Base-by-base conservation (phyloP, 768 basidiomycete species). In the Boletus subparvulus region DNA sequence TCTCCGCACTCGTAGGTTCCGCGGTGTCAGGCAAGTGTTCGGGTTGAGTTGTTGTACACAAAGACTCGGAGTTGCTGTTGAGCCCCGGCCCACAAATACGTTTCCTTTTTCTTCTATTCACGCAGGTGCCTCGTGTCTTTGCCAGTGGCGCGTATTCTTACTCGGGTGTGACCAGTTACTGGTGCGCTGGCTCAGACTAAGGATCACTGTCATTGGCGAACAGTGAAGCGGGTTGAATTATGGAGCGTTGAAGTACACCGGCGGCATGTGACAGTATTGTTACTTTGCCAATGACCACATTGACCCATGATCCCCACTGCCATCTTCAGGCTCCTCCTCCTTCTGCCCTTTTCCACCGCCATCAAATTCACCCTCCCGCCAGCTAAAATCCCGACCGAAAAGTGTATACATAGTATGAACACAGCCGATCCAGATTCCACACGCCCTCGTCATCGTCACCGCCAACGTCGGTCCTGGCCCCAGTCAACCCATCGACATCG, bases 401-500 rank as follows among this genome's bases (percentile, higher is more conserved):
- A 93, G 74, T 98, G 96, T 74, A 87, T n/a, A n/a, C n/a, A n/a
- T 98, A 30, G 21, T 21, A 21, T 21, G 21, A n/a, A 21, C 21
- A 21, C 21, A 21, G 21, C 21, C 21, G 21, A 21, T 21, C 21
- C 21, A 21, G 21, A 21, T 21, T 21, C 21, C 21, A 28, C 86
- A 93, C 65, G 83, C 92, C 10, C 87, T 99, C 36, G 92, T 98
- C 69, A 92, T 99, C 65, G 21, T 21, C 21, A 21, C 21, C 21
- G 21, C 21, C 21, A 21, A 21, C 21, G 21, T 21, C 21, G 21
- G 21, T 21, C 21, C 21, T 21, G 21, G 94, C 97, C 62, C 97
- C 96, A 0, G 82, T 63, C 94, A 96, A 74, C 84, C 93, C 21
- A 80, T 95, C 36, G 97, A 99, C 78, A 82, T 99, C 61, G 94